These are phyloP conservation scores for Tilletia setariae DNA, from an alignment of 1,284 basidiomycete species.

Conservation along the genomic window DNA sequence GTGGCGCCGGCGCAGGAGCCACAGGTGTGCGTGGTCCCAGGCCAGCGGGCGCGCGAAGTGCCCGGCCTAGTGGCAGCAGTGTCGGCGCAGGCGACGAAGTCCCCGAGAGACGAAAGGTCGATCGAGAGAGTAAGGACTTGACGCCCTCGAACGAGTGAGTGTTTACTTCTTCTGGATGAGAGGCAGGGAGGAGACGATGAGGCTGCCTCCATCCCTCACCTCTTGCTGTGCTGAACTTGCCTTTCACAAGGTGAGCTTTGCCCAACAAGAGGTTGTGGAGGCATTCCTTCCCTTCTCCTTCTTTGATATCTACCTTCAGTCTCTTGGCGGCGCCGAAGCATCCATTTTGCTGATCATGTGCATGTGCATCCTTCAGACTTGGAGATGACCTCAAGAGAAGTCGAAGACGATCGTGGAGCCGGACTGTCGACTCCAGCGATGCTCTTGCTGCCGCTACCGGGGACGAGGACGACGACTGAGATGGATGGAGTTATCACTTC, in stretches of 20 bases:
- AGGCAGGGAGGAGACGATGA: not conserved
- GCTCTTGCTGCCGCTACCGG: constrained; percentile 14
- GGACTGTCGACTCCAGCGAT: constrained; percentile 17
- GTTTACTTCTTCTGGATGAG: not conserved
- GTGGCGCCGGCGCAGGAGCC: not conserved
- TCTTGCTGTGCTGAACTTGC: too few relatives aligned
- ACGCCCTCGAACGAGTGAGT: constrained; percentile 12
- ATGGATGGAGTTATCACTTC: not conserved
- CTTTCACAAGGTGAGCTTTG: not conserved
- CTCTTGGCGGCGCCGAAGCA: not conserved
- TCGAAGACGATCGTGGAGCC: constrained; percentile 17
- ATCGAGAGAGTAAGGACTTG: constrained; percentile 19
- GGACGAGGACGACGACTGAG: not conserved
- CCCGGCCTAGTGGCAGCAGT: constrained; percentile 8
- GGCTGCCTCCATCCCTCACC: not conserved
- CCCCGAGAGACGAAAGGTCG: not conserved
- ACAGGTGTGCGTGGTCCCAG: constrained; percentile 19
- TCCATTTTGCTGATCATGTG: not conserved
- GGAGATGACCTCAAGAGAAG: constrained; percentile 4
- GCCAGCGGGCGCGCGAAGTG: constrained; percentile 19
- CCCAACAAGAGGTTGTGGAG: too few relatives aligned
- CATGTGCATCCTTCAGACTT: not conserved
- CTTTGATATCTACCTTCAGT: not conserved
- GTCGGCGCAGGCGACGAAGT: not conserved
- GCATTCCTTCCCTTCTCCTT: too few relatives aligned